Evolutionary conservation across 1,284 basidiomycete species (phyloP), one percentile per base, ranked within the genome.

Genomic region (Meira nashicola): DNA sequence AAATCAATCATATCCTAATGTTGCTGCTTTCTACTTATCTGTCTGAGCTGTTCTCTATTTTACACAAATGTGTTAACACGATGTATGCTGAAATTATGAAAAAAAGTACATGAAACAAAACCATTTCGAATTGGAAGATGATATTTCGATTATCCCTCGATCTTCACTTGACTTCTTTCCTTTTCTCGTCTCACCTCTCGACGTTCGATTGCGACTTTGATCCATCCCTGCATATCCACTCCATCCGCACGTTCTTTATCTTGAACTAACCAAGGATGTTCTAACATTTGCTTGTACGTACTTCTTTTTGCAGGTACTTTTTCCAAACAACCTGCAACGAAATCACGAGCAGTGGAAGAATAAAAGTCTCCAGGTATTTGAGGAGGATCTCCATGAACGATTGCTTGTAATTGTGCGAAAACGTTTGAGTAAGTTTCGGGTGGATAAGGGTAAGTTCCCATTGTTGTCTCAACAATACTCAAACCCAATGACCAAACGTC

Each of bases 401-500:
- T 98, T 1, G 93, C 93, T 33, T 89, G 90, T 43, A 98, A 82
- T 80, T 98, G 92, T 1, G 92, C 89, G 78, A 98, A 95, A 1
- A 97, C 92, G 78, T 97, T 97, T 57, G 87, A 86, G 78, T 95
- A 98, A 2, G 92, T 94, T 80, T 97, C 93, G n/a, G 93, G 93
- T 28, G 94, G 94, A 78, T 96, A 98, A 1, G 94, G 95, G 79
- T 98, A 98, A 67, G 86, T 84, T 19, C 95, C 93, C 68, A 91
- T 80, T 48, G 90, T 89, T 63, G 95, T 87, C 80, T 98, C 94
- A 71, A 97, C 91, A 79, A 97, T 88, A 2, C 89, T 89, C 39
- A 98, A 83, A 2, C 94, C 94, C n/a, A 98, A 85, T 10, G 92
- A 95, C 94, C 94, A 98, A 5, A 98, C 90, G 75, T 98, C 94